Percentiles rank a stretch among this genome's conserved stretches.
Evolutionary conservation across 306 rosid genomes (phyloP).

Genomic region (Acacia acuminata): DNA sequence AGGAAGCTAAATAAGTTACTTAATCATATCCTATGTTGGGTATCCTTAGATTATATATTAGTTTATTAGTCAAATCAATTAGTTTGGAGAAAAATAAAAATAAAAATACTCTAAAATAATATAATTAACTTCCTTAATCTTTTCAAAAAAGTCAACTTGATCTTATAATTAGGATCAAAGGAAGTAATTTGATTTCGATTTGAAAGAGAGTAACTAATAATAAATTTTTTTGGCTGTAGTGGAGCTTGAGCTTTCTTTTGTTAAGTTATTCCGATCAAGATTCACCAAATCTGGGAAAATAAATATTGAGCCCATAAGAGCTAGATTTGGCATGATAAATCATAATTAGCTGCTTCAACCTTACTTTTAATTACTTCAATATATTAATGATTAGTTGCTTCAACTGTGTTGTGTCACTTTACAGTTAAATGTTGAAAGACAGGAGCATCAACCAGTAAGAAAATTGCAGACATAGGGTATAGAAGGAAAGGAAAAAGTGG

Average conservation of each 20-base stretch:
- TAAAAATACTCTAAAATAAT: no score
- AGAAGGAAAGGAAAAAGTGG: slow-evolving; percentile 16
- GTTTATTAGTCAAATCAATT: no score
- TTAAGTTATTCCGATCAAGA: slow-evolving; percentile 7
- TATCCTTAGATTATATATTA: no score
- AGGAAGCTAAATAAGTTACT: no score
- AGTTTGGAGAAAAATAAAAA: no score
- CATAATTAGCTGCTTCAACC: neutral
- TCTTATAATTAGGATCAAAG: no score
- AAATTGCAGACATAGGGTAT: slow-evolving; percentile 9
- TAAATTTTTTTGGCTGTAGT: neutral
- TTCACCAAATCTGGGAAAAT: slow-evolving; percentile 8
- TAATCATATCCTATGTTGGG: no score
- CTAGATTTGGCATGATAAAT: neutral
- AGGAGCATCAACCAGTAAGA: slow-evolving; percentile 4
- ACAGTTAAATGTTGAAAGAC: slow-evolving; percentile 19
- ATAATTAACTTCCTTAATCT: no score
- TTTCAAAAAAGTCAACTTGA: no score
- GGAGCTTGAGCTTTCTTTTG: neutral
- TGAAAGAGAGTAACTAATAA: neutral
- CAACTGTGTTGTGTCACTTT: neutral
- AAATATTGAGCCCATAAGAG: neutral
- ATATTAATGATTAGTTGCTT: neutral
- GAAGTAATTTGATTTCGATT: neutral
- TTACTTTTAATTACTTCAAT: neutral